Conservation (phyloP, 106 monocot genomes). For the Gastrodia elata region DNA sequence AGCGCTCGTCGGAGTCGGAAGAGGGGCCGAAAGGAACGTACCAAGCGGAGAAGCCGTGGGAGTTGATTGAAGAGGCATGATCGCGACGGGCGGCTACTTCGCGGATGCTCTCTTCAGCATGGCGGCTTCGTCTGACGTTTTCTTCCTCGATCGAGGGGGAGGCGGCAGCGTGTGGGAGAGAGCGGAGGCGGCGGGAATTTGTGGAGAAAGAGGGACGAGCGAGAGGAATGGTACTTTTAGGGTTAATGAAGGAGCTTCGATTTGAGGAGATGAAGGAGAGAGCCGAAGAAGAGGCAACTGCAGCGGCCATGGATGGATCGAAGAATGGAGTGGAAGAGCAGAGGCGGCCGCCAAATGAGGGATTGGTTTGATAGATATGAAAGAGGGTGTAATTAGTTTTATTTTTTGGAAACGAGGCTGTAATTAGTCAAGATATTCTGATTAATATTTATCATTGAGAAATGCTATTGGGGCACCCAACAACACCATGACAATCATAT, state of each 20-base stretch:
- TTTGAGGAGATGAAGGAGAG: background rate
- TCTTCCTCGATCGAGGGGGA: background rate
- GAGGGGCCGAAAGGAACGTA: conserved; percentile 46
- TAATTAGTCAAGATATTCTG: too few species aligned
- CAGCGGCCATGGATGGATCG: background rate
- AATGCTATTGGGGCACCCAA: too few species aligned
- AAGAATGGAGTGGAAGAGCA: conserved; percentile 4
- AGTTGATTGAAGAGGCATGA: conserved; percentile 10
- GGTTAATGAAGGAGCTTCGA: background rate
- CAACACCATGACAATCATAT: too few species aligned
- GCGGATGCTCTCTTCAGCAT: conserved; percentile 81
- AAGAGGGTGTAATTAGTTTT: too few species aligned
- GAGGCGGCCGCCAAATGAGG: background rate
- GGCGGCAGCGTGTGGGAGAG: conserved; percentile 8
- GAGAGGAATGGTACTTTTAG: background rate
- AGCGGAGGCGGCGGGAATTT: background rate
- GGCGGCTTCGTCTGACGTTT: conserved; percentile 33
- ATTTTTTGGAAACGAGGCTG: too few species aligned
- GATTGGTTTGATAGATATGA: background rate
- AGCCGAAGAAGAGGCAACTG: background rate
- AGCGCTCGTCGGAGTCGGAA: conserved; percentile 30
- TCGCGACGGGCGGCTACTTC: conserved; percentile 61
- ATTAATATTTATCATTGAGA: too few species aligned
- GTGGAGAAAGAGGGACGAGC: background rate
- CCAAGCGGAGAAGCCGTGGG: conserved; percentile 47